Evolutionary conservation across 306 rosid genomes (phyloP).

Genomic region (Begonia masoniana): DNA sequence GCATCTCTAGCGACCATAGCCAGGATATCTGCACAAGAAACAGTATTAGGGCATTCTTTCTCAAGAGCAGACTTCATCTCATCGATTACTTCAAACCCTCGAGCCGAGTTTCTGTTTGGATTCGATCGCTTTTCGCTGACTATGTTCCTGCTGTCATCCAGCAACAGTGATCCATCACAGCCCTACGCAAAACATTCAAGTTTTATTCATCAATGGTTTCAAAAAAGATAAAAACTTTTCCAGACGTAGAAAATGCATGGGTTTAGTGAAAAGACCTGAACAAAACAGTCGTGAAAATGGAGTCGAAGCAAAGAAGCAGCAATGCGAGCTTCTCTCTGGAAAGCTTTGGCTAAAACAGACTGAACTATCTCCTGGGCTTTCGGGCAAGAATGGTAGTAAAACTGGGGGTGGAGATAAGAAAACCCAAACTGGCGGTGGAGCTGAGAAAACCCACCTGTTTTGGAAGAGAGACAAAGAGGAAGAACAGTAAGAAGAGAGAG

Average conservation of each 20-base stretch:
- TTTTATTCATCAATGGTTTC: no score
- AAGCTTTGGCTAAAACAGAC: conserved; percentile 51
- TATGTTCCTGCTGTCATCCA: conserved; percentile 48
- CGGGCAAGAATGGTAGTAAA: conserved; percentile 63
- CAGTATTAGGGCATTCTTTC: conserved; percentile 54
- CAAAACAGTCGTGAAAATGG: conserved; percentile 91
- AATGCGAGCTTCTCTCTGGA: conserved; percentile 50
- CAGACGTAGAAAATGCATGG: not conserved
- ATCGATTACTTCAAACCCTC: conserved; percentile 76
- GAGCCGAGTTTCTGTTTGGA: conserved; percentile 67
- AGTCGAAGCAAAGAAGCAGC: conserved; percentile 87
- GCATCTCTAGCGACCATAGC: conserved; percentile 82
- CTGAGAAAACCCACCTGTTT: conserved; percentile 8
- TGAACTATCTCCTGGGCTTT: conserved; percentile 54
- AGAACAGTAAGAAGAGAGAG: conserved; percentile 40
- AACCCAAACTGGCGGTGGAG: no score
- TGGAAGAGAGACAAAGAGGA: conserved; percentile 32
- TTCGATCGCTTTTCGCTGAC: conserved; percentile 58
- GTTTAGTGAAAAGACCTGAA: conserved; percentile 32
- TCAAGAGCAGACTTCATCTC: conserved; percentile 67
- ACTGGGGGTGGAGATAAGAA: conserved; percentile 51
- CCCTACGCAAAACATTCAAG: conserved; percentile 29
- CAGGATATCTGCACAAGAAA: conserved; percentile 86
- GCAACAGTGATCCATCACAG: conserved; percentile 69
- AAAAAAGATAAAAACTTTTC: not conserved